Conservation (phyloP, 1,139 yeast species). For the Debaryomyces subglobosus region DNA sequence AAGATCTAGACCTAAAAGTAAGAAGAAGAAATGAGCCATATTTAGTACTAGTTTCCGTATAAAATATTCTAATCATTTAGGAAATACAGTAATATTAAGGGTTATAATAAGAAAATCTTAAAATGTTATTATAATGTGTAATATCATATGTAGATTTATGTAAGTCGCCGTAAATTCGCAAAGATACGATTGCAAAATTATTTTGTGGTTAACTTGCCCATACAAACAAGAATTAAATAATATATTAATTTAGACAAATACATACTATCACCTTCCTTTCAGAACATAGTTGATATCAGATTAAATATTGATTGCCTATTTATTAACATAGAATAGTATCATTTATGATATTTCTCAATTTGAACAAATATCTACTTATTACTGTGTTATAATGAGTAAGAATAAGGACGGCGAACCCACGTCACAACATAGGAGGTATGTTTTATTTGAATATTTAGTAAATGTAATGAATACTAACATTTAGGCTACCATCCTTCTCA, state of each 20-base stretch:
- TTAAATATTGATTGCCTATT: too few relatives aligned
- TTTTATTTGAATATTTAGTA: neutral
- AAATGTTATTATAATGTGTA: neutral
- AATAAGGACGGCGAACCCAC: slow-evolving; percentile 7
- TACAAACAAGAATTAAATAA: neutral
- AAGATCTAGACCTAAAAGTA: slow-evolving; percentile 21
- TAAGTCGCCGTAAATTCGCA: slow-evolving; percentile 15
- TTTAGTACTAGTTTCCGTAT: neutral
- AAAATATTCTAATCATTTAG: neutral
- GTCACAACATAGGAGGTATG: slow-evolving; percentile 9
- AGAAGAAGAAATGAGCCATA: slow-evolving; percentile 16
- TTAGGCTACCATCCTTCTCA: slow-evolving; percentile 13
- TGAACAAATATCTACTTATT: neutral
- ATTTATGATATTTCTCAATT: neutral
- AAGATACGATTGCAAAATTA: slow-evolving; percentile 5
- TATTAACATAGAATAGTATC: neutral
- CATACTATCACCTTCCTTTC: neutral
- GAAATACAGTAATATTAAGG: neutral
- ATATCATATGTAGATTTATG: slow-evolving; percentile 12
- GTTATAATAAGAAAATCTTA: neutral
- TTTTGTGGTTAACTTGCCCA: slow-evolving; percentile 5
- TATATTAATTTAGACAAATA: neutral
- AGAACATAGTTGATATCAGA: neutral
- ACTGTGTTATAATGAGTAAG: slow-evolving; percentile 3
- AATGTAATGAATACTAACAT: slow-evolving; percentile 1